Evolutionary conservation across 805 yeast genomes (phyloP), one percentile per base, ranked within the genome.

Genomic region (Saturnispora dispora): DNA sequence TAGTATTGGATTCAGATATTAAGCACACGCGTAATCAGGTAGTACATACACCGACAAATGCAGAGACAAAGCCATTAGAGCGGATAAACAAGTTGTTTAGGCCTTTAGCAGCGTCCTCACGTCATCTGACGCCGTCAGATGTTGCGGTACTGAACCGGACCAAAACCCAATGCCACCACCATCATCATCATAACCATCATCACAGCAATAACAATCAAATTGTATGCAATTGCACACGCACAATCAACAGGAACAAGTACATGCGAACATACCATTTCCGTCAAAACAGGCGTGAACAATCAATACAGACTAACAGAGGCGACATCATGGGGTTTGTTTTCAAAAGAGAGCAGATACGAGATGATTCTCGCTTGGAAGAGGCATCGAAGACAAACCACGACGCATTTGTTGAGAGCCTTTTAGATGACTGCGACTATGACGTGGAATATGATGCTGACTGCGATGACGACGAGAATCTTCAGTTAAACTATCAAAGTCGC

Each of bases 251-350:
- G 32, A 44, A 45, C 42, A 43, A 39, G 52, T 51, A 50, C 47
- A 27, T 41, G 27, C 35, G 32, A 35, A 22, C 50, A 30, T 41
- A 17, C 47, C 36, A 22, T 23, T 30, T 46, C 30, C 52, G 64
- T 15, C 25, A 41, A 15, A 45, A 23, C 13, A 52, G 48, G 33
- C 56, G 62, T 32, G 59, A 55, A 25, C 51, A 52, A 27, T 22
- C 53, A 8, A 52, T 51, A 6, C 47, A 42, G 10, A 20, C 45
- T 4, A 50, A 52, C 15, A 57, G 67, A 20, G 67, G 68, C 15
- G 57, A 63, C 1, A 55, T 65, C 59, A 61, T 58, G 20, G 66
- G 63, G 8, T 60, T 59, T 55, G 61, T 62, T 1, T 33, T 67
- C 15, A 41, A 51, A 22, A 62, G 61, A 44, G 68, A 61, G 35